These are phyloP conservation scores for Annona cherimola DNA, from an alignment of 164 flowering plant genomes.

Conservation along the genomic window DNA sequence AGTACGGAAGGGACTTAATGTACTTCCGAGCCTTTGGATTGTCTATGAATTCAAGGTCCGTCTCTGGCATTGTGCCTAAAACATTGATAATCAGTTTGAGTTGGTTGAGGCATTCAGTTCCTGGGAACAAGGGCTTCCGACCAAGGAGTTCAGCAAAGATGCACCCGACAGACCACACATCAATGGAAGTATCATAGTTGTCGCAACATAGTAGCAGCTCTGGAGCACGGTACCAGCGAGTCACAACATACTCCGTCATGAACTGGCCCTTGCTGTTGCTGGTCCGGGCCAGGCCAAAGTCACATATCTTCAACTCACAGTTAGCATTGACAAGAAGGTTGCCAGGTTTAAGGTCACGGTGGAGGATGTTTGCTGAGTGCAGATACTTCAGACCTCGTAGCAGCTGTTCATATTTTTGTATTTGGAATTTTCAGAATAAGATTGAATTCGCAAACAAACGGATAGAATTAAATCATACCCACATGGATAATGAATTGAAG, in stretches of 20 bases:
- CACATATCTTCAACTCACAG: conserved; percentile 86
- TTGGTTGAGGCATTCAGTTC: conserved; percentile 84
- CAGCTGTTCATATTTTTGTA: conserved; percentile 39
- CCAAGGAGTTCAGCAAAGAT: conserved; percentile 89
- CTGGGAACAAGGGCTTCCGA: conserved; percentile 81
- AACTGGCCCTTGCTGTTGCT: conserved; percentile 70
- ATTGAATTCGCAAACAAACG: no score
- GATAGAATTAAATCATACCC: no score
- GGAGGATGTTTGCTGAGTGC: conserved; percentile 91
- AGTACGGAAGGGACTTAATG: conserved; percentile 59
- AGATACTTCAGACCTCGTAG: conserved; percentile 84
- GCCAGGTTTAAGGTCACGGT: conserved; percentile 90
- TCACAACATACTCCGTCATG: conserved; percentile 95
- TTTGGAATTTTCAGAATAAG: no score
- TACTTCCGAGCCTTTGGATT: conserved; percentile 68
- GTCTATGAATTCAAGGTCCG: conserved; percentile 70
- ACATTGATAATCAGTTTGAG: conserved; percentile 74
- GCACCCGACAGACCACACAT: conserved; percentile 97
- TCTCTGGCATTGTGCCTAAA: conserved; percentile 73
- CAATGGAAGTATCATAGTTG: conserved; percentile 82
- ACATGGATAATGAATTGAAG: no score
- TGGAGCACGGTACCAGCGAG: conserved; percentile 95
- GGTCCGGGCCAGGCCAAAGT: conserved; percentile 87
- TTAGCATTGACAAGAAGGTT: conserved; percentile 84
- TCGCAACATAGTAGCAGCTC: conserved; percentile 91